phyloP scores from a whole-genome alignment of 2,329 filamentous ascomycete genomes.

The Penicillium sp. region DNA sequence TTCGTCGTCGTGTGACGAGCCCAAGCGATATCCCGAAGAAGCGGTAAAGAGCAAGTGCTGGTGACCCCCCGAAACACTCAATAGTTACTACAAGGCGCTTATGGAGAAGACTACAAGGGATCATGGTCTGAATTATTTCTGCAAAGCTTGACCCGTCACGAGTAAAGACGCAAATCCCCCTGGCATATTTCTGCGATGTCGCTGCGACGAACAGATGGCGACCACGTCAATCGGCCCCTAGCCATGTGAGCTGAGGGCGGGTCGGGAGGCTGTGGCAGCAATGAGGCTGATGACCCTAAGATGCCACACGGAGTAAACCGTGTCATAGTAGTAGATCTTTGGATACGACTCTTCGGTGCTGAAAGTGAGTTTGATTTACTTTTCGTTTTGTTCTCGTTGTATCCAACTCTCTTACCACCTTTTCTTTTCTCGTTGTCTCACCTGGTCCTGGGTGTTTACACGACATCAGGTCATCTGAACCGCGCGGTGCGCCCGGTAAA shows the following conservation, averaged over 20 bases:
- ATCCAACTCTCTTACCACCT: background rate
- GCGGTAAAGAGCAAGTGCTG: slow-evolving; percentile 18
- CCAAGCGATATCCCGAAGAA: slow-evolving; percentile 22
- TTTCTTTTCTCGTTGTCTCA: slow-evolving; percentile 21
- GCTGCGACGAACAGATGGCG: slow-evolving; percentile 21
- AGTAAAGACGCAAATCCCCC: slow-evolving; percentile 1
- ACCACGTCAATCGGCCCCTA: slow-evolving; percentile 30
- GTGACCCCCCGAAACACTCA: slow-evolving; percentile 2
- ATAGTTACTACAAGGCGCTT: background rate
- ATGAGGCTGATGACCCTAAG: slow-evolving; percentile 27
- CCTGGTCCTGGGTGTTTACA: slow-evolving; percentile 17
- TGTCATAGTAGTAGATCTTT: slow-evolving; percentile 6
- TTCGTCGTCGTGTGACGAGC: slow-evolving; percentile 30
- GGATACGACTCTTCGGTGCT: slow-evolving; percentile 10
- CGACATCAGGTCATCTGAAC: slow-evolving; percentile 30
- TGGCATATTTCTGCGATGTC: background rate
- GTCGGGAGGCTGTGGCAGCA: slow-evolving; percentile 11
- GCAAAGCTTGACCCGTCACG: slow-evolving; percentile 15
- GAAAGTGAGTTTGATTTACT: background rate
- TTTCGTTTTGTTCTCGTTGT: background rate
- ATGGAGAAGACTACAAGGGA: background rate
- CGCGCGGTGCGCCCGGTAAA: slow-evolving; percentile 14
- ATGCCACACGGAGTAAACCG: slow-evolving; percentile 2
- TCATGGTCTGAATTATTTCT: background rate
- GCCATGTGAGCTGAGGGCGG: slow-evolving; percentile 26